A percentile compares a stretch with the other conserved stretches of the same genome.
phyloP scores from a whole-genome alignment of 768 basidiomycete genomes.

The Amanita pseudoporphyria region DNA sequence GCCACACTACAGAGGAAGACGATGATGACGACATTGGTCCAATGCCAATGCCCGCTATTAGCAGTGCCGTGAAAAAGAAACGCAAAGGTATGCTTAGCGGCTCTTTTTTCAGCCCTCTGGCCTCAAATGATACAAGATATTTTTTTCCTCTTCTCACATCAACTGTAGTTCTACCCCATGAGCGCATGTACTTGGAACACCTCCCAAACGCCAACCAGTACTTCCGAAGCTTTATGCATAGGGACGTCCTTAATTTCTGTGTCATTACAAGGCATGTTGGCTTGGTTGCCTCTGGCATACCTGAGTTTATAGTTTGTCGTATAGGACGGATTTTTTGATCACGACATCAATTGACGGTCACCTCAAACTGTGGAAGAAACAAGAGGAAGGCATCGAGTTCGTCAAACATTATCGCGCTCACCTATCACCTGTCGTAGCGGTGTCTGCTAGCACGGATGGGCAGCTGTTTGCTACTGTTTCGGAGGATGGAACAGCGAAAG shows the following conservation, averaged over 20 bases:
- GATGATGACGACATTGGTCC: conserved; percentile 75
- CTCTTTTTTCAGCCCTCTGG: conserved; percentile 13
- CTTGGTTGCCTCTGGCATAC: neutral
- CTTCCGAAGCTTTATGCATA: conserved; percentile 97
- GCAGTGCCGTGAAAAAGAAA: conserved; percentile 43
- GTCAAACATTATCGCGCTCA: conserved; percentile 98
- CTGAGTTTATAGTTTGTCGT: neutral
- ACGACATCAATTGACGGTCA: conserved; percentile 95
- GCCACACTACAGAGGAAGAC: conserved; percentile 27
- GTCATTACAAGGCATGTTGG: conserved; percentile 76
- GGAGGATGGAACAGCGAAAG: conserved; percentile 87
- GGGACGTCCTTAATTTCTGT: conserved; percentile 83
- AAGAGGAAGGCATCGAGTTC: conserved; percentile 91
- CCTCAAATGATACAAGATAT: conserved; percentile 25
- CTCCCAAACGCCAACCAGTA: conserved; percentile 90
- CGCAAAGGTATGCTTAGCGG: conserved; percentile 56
- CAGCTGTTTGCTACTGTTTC: conserved; percentile 86
- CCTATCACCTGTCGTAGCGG: conserved; percentile 62
- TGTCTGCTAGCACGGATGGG: conserved; percentile 87
- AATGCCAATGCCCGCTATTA: conserved; percentile 67
- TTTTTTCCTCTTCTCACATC: conserved; percentile 10
- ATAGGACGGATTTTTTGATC: conserved; percentile 84
- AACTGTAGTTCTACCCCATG: conserved; percentile 80
- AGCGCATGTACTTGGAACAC: conserved; percentile 86
- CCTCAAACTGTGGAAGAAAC: conserved; percentile 99